These are phyloP conservation scores for Pythium phragmiticola DNA, from an alignment of 352 stramenopile genomes.

Conservation along the genomic window DNA sequence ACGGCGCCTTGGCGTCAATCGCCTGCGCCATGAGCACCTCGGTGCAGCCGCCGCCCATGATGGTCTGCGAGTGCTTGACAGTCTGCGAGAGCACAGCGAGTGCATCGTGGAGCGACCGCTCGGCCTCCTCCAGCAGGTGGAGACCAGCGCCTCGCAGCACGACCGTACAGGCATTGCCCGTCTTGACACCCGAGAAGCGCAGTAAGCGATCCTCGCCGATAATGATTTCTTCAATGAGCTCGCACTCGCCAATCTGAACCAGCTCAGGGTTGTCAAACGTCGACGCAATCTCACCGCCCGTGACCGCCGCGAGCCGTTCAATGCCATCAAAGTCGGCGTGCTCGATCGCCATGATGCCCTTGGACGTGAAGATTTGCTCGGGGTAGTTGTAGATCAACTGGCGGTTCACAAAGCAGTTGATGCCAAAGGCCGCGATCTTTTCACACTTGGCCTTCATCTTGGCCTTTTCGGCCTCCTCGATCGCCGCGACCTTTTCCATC, in stretches of 20 bases:
- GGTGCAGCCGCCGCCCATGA: conserved; percentile 97
- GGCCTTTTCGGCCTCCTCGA: conserved; percentile 98
- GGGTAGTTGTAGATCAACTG: conserved; percentile 99
- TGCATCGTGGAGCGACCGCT: conserved; percentile 99
- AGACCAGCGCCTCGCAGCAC: conserved; percentile 93
- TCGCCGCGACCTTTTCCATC: conserved; percentile 98
- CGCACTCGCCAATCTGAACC: conserved; percentile 96
- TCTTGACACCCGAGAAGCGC: conserved; percentile 97
- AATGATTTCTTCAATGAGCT: conserved; percentile 98
- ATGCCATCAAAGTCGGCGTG: conserved; percentile 99
- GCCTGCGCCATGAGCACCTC: conserved; percentile 96
- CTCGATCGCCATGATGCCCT: conserved; percentile 99
- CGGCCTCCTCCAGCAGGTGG: conserved; percentile 98
- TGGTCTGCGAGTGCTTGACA: conserved; percentile 95
- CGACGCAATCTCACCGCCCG: conserved; percentile 93
- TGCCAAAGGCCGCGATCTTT: conserved; percentile 97
- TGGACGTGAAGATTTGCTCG: conserved; percentile 97
- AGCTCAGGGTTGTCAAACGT: conserved; percentile 98
- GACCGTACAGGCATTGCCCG: conserved; percentile 93
- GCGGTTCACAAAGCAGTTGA: conserved; percentile 99
- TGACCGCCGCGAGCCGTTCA: conserved; percentile 96
- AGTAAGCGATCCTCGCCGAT: conserved; percentile 98
- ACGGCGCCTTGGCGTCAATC: conserved; percentile 89
- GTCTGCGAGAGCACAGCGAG: conserved; percentile 97
- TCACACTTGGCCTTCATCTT: conserved; percentile 99